Percentiles rank a stretch among this genome's conserved stretches.
phyloP scores from a whole-genome alignment of 257 asterid species.

The Ilex aquifolium region DNA sequence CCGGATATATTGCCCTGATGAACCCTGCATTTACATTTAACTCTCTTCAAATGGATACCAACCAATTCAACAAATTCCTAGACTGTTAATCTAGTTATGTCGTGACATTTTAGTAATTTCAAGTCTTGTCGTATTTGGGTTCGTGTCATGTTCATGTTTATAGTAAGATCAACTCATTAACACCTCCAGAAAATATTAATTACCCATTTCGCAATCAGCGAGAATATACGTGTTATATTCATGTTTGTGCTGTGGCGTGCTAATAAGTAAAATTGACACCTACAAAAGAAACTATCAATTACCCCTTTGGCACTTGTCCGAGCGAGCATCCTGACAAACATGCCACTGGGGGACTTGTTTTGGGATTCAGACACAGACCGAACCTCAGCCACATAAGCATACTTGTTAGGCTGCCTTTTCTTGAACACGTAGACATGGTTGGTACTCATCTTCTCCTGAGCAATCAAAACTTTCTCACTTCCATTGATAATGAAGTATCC shows the following conservation, averaged over 20 bases:
- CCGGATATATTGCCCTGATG: conserved; percentile 21
- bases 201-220: no score
- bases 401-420: conserved; percentile 17
- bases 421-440: conserved; percentile 21
- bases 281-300: not conserved
- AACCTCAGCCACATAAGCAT: conserved; percentile 16
- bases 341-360: conserved; percentile 16
- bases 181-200: no score
- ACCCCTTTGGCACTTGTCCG: conserved; percentile 18
- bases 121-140: no score
- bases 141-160: no score
- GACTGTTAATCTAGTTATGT: no score
- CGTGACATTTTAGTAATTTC: no score
- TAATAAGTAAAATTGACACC: no score
- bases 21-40: conserved; percentile 8
- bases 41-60: not conserved
- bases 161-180: no score
- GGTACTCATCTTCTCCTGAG: conserved; percentile 19
- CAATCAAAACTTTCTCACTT: conserved; percentile 19
- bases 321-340: conserved; percentile 23
- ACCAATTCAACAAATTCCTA: not conserved
- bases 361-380: conserved; percentile 15
- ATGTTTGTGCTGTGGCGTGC: no score
- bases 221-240: no score
- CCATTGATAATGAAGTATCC: conserved; percentile 22